phyloP scores from a whole-genome alignment of 441 rosid genomes.

The Croton setiger region DNA sequence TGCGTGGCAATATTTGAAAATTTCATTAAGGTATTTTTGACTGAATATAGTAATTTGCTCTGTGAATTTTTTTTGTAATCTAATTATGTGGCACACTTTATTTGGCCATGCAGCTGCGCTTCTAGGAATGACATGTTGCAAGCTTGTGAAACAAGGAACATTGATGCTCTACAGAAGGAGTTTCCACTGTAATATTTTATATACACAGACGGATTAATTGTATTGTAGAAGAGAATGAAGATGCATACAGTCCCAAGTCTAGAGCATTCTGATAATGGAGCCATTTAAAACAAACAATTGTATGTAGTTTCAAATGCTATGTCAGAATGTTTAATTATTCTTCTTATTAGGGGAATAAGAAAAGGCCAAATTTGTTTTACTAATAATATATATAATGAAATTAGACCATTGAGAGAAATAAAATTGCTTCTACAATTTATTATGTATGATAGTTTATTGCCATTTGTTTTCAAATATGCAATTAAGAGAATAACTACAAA shows the following conservation, averaged over 20 bases:
- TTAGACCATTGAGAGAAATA: neutral
- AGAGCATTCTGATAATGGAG: neutral
- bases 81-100: neutral
- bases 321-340: neutral
- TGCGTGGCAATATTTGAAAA: conserved; percentile 97
- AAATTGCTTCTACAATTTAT: neutral
- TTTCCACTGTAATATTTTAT: conserved; percentile 61
- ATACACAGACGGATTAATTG: neutral
- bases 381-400: neutral
- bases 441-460: neutral
- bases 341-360: neutral
- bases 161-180: conserved; percentile 80
- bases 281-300: conserved; percentile 9
- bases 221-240: neutral
- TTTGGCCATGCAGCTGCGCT: conserved; percentile 56
- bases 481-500: too few species aligned
- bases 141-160: conserved; percentile 89
- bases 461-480: too few species aligned
- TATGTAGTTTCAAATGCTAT: conserved; percentile 4
- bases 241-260: neutral
- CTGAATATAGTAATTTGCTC: neutral
- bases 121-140: conserved; percentile 83
- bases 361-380: neutral
- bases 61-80: neutral
- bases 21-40: conserved; percentile 38